Conservation (phyloP, 148 eudicot genomes). For the Rhododendron henanense region DNA sequence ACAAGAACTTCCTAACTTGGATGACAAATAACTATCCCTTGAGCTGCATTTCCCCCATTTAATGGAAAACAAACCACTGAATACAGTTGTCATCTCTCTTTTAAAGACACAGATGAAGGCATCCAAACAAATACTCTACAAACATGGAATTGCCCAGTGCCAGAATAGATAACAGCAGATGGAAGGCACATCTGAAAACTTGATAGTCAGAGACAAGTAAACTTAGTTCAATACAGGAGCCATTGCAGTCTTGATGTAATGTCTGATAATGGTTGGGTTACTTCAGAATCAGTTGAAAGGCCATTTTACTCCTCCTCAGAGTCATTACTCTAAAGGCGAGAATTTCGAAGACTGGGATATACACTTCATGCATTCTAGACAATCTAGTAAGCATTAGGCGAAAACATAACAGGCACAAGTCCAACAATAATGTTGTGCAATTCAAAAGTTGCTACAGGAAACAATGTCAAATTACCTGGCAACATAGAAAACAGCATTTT, state of each 20-base stretch:
- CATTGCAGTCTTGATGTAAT: background rate
- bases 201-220: background rate
- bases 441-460: background rate
- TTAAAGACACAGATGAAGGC: background rate
- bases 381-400: background rate
- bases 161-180: background rate
- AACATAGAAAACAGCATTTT: conserved; percentile 89
- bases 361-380: background rate
- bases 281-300: background rate
- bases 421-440: background rate
- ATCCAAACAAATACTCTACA: background rate
- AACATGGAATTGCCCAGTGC: background rate
- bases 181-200: background rate
- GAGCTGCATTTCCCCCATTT: conserved; percentile 1
- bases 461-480: conserved; percentile 54
- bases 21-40: background rate
- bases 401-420: background rate
- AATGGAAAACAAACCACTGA: background rate
- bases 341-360: background rate
- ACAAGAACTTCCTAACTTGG: background rate
- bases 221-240: background rate
- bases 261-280: background rate
- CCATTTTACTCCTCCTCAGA: background rate
- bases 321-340: background rate
- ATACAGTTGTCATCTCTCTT: background rate